A percentile compares a stretch with the other conserved stretches of the same genome.
These are phyloP conservation scores for Lentithecium fluviatile DNA, from an alignment of 495 filamentous ascomycete genomes.

Conservation along the genomic window DNA sequence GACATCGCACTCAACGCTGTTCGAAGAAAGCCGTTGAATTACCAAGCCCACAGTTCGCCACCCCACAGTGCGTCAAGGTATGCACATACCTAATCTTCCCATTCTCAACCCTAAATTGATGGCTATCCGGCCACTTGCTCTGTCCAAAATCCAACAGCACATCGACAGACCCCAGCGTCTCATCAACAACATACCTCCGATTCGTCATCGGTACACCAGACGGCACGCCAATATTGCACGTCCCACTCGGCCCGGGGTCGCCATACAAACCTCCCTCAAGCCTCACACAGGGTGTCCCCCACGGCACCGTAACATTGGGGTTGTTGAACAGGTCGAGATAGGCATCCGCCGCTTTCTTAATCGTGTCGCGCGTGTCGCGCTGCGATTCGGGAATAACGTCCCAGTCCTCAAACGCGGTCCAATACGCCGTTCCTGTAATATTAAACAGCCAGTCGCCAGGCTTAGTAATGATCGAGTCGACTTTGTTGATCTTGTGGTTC, in stretches of 20 bases:
- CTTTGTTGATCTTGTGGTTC: constrained; percentile 35
- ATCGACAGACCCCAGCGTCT: constrained; percentile 22
- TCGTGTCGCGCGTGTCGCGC: constrained; percentile 49
- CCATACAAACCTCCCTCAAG: constrained; percentile 50
- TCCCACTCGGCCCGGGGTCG: constrained; percentile 22
- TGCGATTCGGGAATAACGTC: constrained; percentile 47
- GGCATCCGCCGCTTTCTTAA: constrained; percentile 52
- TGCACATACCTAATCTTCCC: constrained; percentile 53
- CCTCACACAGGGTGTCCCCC: constrained; percentile 47
- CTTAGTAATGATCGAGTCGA: constrained; percentile 49
- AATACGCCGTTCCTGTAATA: constrained; percentile 48
- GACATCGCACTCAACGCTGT: not conserved
- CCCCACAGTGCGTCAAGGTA: constrained; percentile 40
- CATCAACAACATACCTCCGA: constrained; percentile 30
- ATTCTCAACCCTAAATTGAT: constrained; percentile 52
- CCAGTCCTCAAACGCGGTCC: constrained; percentile 49
- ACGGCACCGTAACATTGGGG: constrained; percentile 49
- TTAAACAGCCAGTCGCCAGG: constrained; percentile 55
- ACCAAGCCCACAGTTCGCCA: constrained; percentile 17
- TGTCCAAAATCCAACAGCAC: constrained; percentile 44
- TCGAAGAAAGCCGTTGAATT: not conserved
- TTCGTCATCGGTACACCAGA: constrained; percentile 23
- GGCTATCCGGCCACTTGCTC: constrained; percentile 48
- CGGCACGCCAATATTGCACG: constrained; percentile 23
- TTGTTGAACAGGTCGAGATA: constrained; percentile 52